Conservation (phyloP, 148 eudicot genomes). For the Gaultheria prostrata region DNA sequence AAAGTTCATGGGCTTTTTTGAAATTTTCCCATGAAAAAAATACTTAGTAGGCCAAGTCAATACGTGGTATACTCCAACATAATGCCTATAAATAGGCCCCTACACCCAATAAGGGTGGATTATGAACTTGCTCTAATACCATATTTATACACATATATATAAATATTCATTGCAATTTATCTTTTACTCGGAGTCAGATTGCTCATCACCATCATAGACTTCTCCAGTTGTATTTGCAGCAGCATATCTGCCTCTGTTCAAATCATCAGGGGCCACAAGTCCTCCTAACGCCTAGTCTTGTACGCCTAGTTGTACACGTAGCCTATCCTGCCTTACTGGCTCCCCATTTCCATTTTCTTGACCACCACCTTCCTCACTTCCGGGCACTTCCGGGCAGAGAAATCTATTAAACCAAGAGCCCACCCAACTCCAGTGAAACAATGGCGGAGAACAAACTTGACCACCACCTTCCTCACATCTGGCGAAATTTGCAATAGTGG, state of each 20-base stretch:
- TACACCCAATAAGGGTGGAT: too few species aligned
- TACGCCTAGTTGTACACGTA: constrained; percentile 43
- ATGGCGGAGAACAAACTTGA: constrained; percentile 76
- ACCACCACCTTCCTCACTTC: constrained; percentile 61
- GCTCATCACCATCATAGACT: constrained; percentile 64
- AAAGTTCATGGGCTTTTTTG: too few species aligned
- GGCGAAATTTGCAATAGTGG: too few species aligned
- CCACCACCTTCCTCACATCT: too few species aligned
- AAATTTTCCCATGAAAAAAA: too few species aligned
- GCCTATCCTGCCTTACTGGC: constrained; percentile 61
- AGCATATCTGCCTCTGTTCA: constrained; percentile 42
- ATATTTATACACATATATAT: neutral
- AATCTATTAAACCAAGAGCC: constrained; percentile 81
- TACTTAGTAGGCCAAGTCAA: too few species aligned
- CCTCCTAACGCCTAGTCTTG: constrained; percentile 47
- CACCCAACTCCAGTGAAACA: constrained; percentile 96
- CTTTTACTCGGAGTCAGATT: constrained; percentile 78
- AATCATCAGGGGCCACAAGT: constrained; percentile 42
- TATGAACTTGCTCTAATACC: too few species aligned
- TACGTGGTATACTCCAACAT: too few species aligned
- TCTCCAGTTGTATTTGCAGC: constrained; percentile 41
- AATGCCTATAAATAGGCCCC: too few species aligned
- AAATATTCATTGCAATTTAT: neutral
- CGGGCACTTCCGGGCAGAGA: constrained; percentile 77
- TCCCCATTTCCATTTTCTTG: constrained; percentile 73